Percentiles rank a stretch among this genome's conserved stretches.
phyloP scores from a whole-genome alignment of 1,139 yeast genomes.

The Schwanniomyces etchellsii region DNA sequence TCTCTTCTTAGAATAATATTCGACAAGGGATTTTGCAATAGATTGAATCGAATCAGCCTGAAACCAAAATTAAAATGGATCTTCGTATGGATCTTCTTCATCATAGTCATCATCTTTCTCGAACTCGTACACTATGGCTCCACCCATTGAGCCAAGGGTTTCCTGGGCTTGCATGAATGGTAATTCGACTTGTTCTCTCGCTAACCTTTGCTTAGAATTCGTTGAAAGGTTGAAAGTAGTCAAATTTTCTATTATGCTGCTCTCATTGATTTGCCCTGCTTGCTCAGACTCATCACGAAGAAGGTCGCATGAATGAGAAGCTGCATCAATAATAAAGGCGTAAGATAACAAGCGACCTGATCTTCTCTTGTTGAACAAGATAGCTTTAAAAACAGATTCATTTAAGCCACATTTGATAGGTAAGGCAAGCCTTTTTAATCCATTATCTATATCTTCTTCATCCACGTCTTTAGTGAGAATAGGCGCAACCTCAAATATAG shows the following conservation, averaged over 20 bases:
- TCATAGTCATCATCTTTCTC: constrained; percentile 87
- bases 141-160: constrained; percentile 66
- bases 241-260: constrained; percentile 55
- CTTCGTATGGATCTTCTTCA: constrained; percentile 96
- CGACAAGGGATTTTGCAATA: too few species aligned
- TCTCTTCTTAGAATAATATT: too few species aligned
- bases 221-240: constrained; percentile 86
- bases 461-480: constrained; percentile 18
- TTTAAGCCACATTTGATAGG: constrained; percentile 46
- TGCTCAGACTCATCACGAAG: constrained; percentile 19
- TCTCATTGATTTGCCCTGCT: constrained; percentile 25
- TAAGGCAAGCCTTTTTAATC: constrained; percentile 37
- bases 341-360: constrained; percentile 75
- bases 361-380: constrained; percentile 65
- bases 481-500: constrained; percentile 58
- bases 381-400: constrained; percentile 37
- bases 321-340: constrained; percentile 46
- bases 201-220: constrained; percentile 65
- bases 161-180: constrained; percentile 88
- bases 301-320: constrained; percentile 45
- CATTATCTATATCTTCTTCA: constrained; percentile 45
- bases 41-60: too few species aligned
- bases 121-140: constrained; percentile 88
- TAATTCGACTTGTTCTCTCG: constrained; percentile 78
- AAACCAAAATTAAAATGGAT: constrained; percentile 84